These are phyloP conservation scores for Hura crepitans DNA, from an alignment of 441 rosid species.

Conservation along the genomic window DNA sequence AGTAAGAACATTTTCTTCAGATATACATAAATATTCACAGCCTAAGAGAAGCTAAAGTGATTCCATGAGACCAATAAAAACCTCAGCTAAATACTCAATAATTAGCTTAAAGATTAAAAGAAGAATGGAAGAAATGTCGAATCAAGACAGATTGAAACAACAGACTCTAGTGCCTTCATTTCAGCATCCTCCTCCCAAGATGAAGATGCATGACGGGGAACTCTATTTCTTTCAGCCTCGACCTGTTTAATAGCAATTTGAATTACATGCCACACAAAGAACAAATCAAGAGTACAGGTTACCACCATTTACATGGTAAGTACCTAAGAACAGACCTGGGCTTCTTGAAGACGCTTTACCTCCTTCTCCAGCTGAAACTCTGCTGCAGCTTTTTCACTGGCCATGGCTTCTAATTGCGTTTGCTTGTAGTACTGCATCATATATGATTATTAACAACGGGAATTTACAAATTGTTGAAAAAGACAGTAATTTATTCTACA, in stretches of 20 bases:
- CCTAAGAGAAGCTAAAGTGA: background rate
- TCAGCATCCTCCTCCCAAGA: conserved; percentile 95
- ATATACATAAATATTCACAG: background rate
- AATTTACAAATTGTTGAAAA: conserved; percentile 13
- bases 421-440: conserved; percentile 87
- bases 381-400: conserved; percentile 97
- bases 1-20: conserved; percentile 13
- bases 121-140: background rate
- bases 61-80: background rate
- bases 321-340: conserved; percentile 47
- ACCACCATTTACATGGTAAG: conserved; percentile 16
- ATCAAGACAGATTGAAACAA: conserved; percentile 17
- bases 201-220: conserved; percentile 62
- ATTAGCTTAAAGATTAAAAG: conserved; percentile 20
- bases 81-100: background rate
- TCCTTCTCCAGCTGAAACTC: conserved; percentile 98
- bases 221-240: conserved; percentile 88
- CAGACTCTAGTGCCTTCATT: conserved; percentile 93
- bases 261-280: conserved; percentile 11
- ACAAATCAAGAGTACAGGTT: conserved; percentile 11
- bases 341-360: conserved; percentile 76
- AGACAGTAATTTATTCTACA: conserved; percentile 14
- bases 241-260: conserved; percentile 41
- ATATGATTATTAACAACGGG: conserved; percentile 15
- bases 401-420: conserved; percentile 98